Base-by-base conservation (phyloP, 306 rosid genomes). In the Vigna angularis region DNA sequence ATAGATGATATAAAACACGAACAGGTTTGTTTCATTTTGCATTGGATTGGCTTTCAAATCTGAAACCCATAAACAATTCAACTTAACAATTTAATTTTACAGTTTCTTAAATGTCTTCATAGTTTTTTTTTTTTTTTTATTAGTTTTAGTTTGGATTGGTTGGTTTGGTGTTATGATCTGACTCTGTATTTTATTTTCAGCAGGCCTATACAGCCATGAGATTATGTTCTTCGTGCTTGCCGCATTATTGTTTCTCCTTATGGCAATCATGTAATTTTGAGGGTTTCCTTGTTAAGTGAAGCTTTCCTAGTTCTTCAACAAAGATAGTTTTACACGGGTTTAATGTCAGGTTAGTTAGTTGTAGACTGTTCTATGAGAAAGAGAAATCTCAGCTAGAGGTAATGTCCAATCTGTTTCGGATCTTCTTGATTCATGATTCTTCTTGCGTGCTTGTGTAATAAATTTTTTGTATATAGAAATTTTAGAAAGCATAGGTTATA, bases 391-490 rank as follows among this genome's bases (percentile, higher is more conserved):
- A 28, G 17, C 59, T 44, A 72, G 51, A 42, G 87, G 74, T 79
- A 82, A 72, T 75, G 66, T 77, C 65, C 74, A 61, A 26, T 78
- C 62, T 79, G 83, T 71, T 87, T 79, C 81, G 63, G 75, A 69
- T 83, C 84, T 49, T 73, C 71, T 78, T 76, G 79, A 82, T 89
- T 86, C 84, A 64, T 82, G 86, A 88, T 89, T 90, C 86, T 56
- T 55, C 34, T 88, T 90, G 87, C 75, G 73, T 87, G 88, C 85
- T 81, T 82, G 86, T 82, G 84, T 84, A 85, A 90, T 91, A 91
- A 89, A 59, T 5, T 24, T 74, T 84, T 82, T 90, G 91, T 91
- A 91, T 64, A 90, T 78, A 89, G 83, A 52, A 81, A 89, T 72
- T 78, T 87, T 88, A 90, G 91, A 79, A 72, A 53, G 28, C 82